Percentiles rank a stretch among this genome's conserved stretches.
These are phyloP conservation scores for Paecilomyces sp. DNA, from an alignment of 2,329 filamentous ascomycete species.

Conservation along the genomic window DNA sequence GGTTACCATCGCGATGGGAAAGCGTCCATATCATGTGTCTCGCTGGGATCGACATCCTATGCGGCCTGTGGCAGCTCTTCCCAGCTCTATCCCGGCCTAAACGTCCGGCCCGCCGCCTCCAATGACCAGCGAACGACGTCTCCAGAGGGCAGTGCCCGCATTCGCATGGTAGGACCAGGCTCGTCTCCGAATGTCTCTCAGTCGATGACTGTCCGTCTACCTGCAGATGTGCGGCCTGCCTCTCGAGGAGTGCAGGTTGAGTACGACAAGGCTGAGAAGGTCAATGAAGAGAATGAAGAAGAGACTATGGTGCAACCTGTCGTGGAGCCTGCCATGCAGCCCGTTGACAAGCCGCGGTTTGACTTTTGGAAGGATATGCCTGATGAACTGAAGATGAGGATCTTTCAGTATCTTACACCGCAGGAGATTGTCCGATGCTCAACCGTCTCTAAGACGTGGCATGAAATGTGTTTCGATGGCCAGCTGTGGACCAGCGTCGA, in stretches of 20 bases:
- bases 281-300: constrained; percentile 33
- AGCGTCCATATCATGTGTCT: constrained; percentile 60
- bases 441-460: constrained; percentile 68
- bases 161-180: constrained; percentile 48
- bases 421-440: constrained; percentile 76
- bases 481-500: constrained; percentile 87
- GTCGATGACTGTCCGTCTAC: constrained; percentile 54
- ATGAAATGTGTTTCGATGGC: constrained; percentile 83
- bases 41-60: constrained; percentile 49
- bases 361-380: constrained; percentile 79
- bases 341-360: constrained; percentile 30
- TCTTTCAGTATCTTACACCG: constrained; percentile 69
- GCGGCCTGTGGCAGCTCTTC: constrained; percentile 48
- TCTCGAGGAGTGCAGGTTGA: constrained; percentile 32
- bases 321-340: constrained; percentile 5
- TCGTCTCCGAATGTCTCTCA: constrained; percentile 26
- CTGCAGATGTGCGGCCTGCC: constrained; percentile 52
- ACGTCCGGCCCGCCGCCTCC: constrained; percentile 47
- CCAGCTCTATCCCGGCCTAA: constrained; percentile 50
- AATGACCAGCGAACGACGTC: constrained; percentile 34
- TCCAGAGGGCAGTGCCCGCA: constrained; percentile 48
- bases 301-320: constrained; percentile 12
- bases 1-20: constrained; percentile 58
- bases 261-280: constrained; percentile 13
- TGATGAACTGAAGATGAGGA: constrained; percentile 69